These are phyloP conservation scores for Quercus glauca DNA, from an alignment of 306 rosid species.

Conservation along the genomic window DNA sequence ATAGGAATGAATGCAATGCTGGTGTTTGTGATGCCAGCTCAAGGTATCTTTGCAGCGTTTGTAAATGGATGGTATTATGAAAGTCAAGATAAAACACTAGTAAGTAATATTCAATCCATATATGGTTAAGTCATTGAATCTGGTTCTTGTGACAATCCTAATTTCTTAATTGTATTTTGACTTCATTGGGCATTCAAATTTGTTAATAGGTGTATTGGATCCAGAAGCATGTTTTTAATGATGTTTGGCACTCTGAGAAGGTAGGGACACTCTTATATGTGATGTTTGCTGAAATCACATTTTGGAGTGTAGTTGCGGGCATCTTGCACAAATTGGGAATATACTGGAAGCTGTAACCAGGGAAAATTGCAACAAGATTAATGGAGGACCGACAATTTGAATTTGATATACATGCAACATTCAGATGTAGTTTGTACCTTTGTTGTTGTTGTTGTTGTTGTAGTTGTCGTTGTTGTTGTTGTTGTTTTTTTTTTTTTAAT, in stretches of 20 bases:
- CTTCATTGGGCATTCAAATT: neutral
- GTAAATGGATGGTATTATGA: conserved; percentile 83
- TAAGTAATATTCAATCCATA: conserved; percentile 24
- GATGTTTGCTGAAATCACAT: conserved; percentile 74
- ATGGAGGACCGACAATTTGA: conserved; percentile 1
- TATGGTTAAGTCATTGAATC: neutral
- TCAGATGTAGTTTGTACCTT: neutral
- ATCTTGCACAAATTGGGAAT: conserved; percentile 73
- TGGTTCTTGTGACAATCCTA: neutral
- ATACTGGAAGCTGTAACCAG: conserved; percentile 62
- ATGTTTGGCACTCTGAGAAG: conserved; percentile 69
- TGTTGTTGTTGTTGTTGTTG: neutral
- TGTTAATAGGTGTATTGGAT: conserved; percentile 65
- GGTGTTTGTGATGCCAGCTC: conserved; percentile 84
- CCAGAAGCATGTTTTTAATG: conserved; percentile 53
- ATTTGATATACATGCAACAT: neutral
- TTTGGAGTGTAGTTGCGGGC: conserved; percentile 78
- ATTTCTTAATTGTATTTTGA: conserved; percentile 1
- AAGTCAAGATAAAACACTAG: conserved; percentile 42
- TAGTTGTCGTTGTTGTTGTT: neutral
- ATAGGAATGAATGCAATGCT: conserved; percentile 96
- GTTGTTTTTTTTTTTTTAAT: no score
- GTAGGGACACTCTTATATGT: conserved; percentile 79
- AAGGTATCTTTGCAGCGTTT: conserved; percentile 86
- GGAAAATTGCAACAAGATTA: conserved; percentile 1